These are phyloP conservation scores for Umbelopsis sp. DNA, from an alignment of 192 early-diverging fungal species.

Conservation along the genomic window DNA sequence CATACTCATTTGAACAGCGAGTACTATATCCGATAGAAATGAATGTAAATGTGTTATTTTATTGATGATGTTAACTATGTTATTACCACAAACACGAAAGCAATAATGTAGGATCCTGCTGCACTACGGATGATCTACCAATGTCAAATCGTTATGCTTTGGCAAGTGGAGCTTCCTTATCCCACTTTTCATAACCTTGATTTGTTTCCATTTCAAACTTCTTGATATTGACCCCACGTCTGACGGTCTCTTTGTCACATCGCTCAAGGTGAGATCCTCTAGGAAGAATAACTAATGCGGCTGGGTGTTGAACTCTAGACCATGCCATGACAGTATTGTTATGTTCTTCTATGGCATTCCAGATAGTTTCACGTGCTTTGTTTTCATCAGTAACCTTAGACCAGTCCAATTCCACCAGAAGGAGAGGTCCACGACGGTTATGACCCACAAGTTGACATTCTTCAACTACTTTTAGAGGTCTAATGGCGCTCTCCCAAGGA, in stretches of 20 bases:
- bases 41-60: too few species aligned
- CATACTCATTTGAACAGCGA: too few species aligned
- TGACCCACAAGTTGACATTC: conserved; percentile 5
- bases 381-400: background rate
- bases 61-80: too few species aligned
- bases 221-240: background rate
- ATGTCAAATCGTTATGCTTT: too few species aligned
- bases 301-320: conserved; percentile 2
- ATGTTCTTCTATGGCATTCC: background rate
- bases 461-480: background rate
- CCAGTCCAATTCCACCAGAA: conserved; percentile 3
- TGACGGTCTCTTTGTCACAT: conserved; percentile 2
- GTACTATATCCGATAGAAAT: too few species aligned
- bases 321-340: background rate
- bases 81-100: too few species aligned
- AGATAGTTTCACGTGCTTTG: background rate
- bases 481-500: background rate
- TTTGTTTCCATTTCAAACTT: background rate
- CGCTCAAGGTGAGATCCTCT: background rate
- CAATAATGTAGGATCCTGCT: too few species aligned
- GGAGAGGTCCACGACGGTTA: background rate
- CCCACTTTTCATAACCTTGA: background rate
- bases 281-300: background rate
- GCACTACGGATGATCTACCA: too few species aligned
- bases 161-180: background rate